These are phyloP conservation scores for Helichrysum umbraculigerum DNA, from an alignment of 129 eudicot species.

Conservation along the genomic window DNA sequence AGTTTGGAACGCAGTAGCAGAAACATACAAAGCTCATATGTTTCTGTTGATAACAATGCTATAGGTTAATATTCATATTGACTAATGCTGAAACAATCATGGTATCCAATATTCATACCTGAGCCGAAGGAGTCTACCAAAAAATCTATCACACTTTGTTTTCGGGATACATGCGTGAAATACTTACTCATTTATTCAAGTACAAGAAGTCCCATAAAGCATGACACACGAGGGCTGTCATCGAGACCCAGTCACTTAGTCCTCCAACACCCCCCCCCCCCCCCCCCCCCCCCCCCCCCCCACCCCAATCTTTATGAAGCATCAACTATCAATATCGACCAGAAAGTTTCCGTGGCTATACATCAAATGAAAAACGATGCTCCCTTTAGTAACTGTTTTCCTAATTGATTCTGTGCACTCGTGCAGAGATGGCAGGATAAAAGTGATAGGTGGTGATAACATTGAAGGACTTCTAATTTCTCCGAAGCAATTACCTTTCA, in stretches of 20 bases:
- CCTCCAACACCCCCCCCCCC: too few relatives aligned
- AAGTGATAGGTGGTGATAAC: constrained; percentile 89
- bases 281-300: too few relatives aligned
- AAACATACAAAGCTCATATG: constrained; percentile 13
- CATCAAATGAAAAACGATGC: background rate
- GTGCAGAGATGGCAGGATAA: constrained; percentile 96
- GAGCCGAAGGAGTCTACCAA: too few relatives aligned
- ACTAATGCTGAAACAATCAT: too few relatives aligned
- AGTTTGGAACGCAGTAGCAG: background rate
- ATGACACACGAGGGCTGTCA: too few relatives aligned
- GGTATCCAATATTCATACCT: too few relatives aligned
- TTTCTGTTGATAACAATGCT: background rate
- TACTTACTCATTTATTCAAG: background rate
- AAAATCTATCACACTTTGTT: too few relatives aligned
- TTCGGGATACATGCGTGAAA: background rate
- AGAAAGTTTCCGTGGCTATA: constrained; percentile 2
- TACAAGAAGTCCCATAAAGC: background rate
- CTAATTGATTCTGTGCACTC: constrained; percentile 30
- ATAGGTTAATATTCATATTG: background rate
- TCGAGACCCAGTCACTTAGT: too few relatives aligned
- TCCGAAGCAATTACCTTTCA: constrained; percentile 74
- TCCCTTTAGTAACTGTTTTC: background rate
- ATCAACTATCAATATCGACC: background rate
- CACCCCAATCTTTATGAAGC: too few relatives aligned
- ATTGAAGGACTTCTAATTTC: constrained; percentile 87